A percentile compares a stretch with the other conserved stretches of the same genome.
phyloP scores from a whole-genome alignment of 2,329 filamentous ascomycete species.

The Fusarium sp. region DNA sequence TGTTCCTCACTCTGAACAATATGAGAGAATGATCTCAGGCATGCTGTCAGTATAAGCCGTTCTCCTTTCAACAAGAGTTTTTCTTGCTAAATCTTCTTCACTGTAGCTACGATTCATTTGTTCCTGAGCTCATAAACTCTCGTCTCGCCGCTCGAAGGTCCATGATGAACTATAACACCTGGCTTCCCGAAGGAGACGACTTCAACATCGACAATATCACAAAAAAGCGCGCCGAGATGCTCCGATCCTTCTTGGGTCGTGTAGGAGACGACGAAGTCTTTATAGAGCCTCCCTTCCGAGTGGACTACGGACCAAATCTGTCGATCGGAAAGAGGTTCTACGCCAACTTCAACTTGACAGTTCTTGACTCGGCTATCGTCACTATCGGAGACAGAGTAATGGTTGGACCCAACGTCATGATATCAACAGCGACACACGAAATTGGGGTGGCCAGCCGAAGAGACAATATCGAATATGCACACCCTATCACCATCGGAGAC shows the following conservation, averaged over 20 bases:
- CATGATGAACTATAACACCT: conserved; percentile 64
- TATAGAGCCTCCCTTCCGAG: conserved; percentile 67
- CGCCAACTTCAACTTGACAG: conserved; percentile 62
- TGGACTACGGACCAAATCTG: conserved; percentile 73
- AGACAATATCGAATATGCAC: conserved; percentile 61
- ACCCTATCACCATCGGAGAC: conserved; percentile 59
- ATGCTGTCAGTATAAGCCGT: conserved; percentile 58
- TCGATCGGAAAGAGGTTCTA: conserved; percentile 68
- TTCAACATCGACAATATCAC: conserved; percentile 3
- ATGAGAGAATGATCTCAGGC: conserved; percentile 72
- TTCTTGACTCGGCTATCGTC: conserved; percentile 63
- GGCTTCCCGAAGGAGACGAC: conserved; percentile 54
- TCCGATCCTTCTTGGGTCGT: conserved; percentile 58
- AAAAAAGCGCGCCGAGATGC: conserved; percentile 48
- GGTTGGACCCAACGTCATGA: conserved; percentile 63
- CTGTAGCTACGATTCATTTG: conserved; percentile 59
- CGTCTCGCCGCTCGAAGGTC: conserved; percentile 62
- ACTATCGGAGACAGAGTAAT: conserved; percentile 63
- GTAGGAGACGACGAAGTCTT: conserved; percentile 59
- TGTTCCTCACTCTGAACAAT: conserved; percentile 68
- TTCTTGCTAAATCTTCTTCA: accelerated
- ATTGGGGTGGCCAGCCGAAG: conserved; percentile 59
- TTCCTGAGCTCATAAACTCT: conserved; percentile 56
- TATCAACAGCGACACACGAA: conserved; percentile 65
- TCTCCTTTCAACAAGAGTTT: accelerated